Base-by-base conservation (phyloP, 1,284 basidiomycete species). In the Erythrobasidium hasegawianum region DNA sequence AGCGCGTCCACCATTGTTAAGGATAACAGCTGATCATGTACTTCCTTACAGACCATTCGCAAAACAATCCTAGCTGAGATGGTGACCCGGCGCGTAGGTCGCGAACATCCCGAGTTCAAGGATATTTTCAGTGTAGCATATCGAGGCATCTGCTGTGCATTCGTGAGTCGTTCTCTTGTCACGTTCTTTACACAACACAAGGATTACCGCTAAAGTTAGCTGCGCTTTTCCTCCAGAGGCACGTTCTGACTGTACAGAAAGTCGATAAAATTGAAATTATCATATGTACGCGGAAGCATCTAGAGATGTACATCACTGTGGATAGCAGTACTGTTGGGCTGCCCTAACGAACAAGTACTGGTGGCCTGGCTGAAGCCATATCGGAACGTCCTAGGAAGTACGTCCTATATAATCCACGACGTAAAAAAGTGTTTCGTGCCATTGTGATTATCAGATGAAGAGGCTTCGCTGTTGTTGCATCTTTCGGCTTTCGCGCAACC, bases 51-150 rank as follows among this genome's bases (percentile, higher is more conserved):
- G 62, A 41, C 55, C 20, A 57, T 65, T 18, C 62, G 62, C 29
- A 65, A 65, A 29, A 49, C 53, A 55, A 16, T 65, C 20, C 38
- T 65, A 14, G 26, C 62, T 18, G 56, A 33, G 8, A 65, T 65
- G 62, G 41, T 33, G 27, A 38, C 45, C n/a, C 56, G 38, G 24
- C 14, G 14, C 1, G 49, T 41, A 18, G 55, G 55, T 11, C 41
- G 62, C 8, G 62, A 65, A 13, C 55, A 65, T 58, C 39, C 43
- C 39, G 62, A 65, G 38, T 65, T 65, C 47, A 65, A 58, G 22
- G 62, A 65, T 40, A 47, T 65, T 10, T 65, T 65, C 38, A 49
- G 50, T 26, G 56, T 65, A 33, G 56, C 62, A 27, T 65, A 65
- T 38, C 53, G 54, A 26, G 62, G 62, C 4, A 14, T 65, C 13